A percentile compares a stretch with the other conserved stretches of the same genome.
Conservation (phyloP, 192 early-diverging fungal genomes). For the Umbelopsis vinacea region DNA sequence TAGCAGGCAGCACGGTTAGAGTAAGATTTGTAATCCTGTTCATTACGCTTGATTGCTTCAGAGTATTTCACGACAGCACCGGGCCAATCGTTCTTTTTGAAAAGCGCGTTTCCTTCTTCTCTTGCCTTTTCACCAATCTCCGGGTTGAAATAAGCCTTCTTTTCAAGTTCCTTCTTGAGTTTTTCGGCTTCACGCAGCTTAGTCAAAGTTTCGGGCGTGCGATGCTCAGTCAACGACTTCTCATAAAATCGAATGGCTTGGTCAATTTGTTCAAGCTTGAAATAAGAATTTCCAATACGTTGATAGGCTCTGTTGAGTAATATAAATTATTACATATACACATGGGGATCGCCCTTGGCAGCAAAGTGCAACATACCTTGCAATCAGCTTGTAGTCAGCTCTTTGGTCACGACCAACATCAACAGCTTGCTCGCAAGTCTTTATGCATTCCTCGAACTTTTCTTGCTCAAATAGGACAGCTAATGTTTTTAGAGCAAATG, state of each 20-base stretch:
- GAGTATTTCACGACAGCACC: conserved; percentile 92
- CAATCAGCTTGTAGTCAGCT: conserved; percentile 94
- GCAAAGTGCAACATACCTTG: conserved; percentile 49
- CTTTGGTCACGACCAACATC: conserved; percentile 89
- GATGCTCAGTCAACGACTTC: conserved; percentile 95
- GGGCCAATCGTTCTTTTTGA: conserved; percentile 87
- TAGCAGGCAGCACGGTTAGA: conserved; percentile 97
- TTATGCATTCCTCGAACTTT: conserved; percentile 91
- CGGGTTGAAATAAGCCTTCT: conserved; percentile 86
- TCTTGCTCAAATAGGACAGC: conserved; percentile 96
- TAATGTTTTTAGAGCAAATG: conserved; percentile 4
- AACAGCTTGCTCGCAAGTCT: conserved; percentile 88
- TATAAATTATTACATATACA: neutral
- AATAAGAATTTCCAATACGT: conserved; percentile 89
- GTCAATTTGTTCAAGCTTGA: conserved; percentile 74
- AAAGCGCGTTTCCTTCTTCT: conserved; percentile 90
- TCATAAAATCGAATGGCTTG: conserved; percentile 93
- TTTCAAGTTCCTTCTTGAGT: conserved; percentile 74
- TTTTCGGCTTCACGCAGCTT: conserved; percentile 91
- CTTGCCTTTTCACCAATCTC: conserved; percentile 87
- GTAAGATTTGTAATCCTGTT: conserved; percentile 85
- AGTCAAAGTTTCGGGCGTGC: conserved; percentile 87
- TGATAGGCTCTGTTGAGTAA: conserved; percentile 73
- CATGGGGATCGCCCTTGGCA: neutral
- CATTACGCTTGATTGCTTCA: conserved; percentile 97